Percentiles rank a stretch among this genome's conserved stretches.
Evolutionary conservation across 129 eudicot genomes (phyloP).

Genomic region (Centella asiatica): DNA sequence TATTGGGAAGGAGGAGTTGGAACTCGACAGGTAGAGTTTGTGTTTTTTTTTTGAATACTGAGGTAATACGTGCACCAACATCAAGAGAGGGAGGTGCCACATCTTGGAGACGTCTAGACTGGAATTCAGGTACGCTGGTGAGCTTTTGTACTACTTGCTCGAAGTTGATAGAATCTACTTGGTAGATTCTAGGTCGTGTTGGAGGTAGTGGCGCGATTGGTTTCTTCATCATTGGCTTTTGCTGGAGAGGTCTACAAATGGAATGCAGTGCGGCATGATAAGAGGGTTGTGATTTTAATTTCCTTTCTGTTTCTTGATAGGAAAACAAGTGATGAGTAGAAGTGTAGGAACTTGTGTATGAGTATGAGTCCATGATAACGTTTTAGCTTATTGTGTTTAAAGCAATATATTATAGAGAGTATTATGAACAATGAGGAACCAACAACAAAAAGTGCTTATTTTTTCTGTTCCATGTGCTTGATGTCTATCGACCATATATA

Average conservation of each 20-base stretch:
- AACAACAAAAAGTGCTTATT: too few relatives aligned
- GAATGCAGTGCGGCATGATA: slow-evolving; percentile 34
- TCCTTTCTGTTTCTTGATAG: slow-evolving; percentile 4
- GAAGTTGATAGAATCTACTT: slow-evolving; percentile 46
- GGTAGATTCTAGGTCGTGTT: slow-evolving; percentile 53
- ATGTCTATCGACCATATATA: not conserved
- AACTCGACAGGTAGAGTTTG: not conserved
- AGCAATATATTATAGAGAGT: too few relatives aligned
- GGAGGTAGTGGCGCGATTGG: slow-evolving; percentile 64
- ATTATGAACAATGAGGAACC: too few relatives aligned
- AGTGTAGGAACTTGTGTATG: slow-evolving; percentile 20
- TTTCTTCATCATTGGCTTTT: slow-evolving; percentile 32
- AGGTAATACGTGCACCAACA: slow-evolving; percentile 14
- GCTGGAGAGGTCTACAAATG: slow-evolving; percentile 27
- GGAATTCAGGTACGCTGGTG: slow-evolving; percentile 39
- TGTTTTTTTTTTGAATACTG: not conserved
- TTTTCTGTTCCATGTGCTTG: not conserved
- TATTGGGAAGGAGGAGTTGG: not conserved
- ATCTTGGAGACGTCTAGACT: slow-evolving; percentile 27
- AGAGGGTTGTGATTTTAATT: not conserved
- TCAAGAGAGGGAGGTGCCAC: slow-evolving; percentile 50
- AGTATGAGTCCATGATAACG: slow-evolving; percentile 10
- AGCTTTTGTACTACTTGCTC: slow-evolving; percentile 60
- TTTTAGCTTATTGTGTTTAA: not conserved
- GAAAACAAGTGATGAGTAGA: slow-evolving; percentile 15